Percentiles rank a stretch among this genome's conserved stretches.
These are phyloP conservation scores for Pseudogymnoascus sp. DNA, from an alignment of 2,329 filamentous ascomycete species.

Conservation along the genomic window DNA sequence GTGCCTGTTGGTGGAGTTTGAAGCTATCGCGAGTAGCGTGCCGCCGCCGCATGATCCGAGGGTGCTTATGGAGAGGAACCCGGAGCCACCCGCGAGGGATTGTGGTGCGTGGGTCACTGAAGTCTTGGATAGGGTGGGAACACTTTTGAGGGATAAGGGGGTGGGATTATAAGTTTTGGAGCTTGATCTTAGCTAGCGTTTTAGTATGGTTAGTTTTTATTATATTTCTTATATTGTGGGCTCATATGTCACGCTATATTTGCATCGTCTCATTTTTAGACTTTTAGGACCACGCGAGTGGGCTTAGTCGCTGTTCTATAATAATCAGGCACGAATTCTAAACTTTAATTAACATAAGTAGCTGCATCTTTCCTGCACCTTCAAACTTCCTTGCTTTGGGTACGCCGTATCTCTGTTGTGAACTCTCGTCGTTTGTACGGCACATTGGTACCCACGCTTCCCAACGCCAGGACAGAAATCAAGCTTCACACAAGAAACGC, in stretches of 20 bases:
- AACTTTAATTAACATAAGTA: not conserved
- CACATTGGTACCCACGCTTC: not conserved
- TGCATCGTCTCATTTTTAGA: not conserved
- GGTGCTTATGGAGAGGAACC: not conserved
- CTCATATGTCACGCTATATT: not conserved
- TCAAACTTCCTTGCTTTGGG: not conserved
- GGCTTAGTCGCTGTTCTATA: not conserved
- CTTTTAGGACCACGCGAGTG: not conserved
- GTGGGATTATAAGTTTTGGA: not conserved
- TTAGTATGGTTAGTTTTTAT: not conserved
- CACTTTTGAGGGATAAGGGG: not conserved
- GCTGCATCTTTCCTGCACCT: not conserved
- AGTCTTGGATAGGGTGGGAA: slow-evolving; percentile 17
- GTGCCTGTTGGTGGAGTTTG: not conserved
- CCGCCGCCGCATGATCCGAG: slow-evolving; percentile 1
- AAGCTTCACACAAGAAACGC: not conserved
- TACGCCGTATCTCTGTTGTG: not conserved
- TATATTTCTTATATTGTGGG: not conserved
- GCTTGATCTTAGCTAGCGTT: not conserved
- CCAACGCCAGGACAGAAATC: not conserved
- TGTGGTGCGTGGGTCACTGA: slow-evolving; percentile 32
- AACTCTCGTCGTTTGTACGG: not conserved
- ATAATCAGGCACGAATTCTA: not conserved
- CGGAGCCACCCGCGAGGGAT: not conserved
- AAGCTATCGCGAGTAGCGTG: not conserved